phyloP scores from a whole-genome alignment of 306 rosid species.

The Carpinus viminea region DNA sequence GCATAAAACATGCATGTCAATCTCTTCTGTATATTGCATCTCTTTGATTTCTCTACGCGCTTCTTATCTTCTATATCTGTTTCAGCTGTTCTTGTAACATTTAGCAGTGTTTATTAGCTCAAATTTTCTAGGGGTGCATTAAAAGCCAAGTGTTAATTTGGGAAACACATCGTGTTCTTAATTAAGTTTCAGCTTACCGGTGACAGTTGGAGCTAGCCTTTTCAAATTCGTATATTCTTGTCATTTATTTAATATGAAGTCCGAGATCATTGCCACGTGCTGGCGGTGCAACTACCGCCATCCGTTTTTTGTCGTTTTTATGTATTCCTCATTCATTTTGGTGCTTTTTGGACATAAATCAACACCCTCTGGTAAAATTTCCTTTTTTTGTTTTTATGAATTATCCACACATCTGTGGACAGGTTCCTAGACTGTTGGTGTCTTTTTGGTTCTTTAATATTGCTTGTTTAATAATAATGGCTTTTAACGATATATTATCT shows the following conservation, averaged over 20 bases:
- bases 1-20: conserved; percentile 3
- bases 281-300: background rate
- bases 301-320: background rate
- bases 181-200: background rate
- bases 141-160: background rate
- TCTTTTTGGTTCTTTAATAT: background rate
- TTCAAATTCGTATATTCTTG: background rate
- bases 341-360: background rate
- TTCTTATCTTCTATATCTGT: background rate
- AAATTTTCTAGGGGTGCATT: conserved; percentile 1
- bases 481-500: conserved; percentile 17
- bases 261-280: background rate
- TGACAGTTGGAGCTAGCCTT: background rate
- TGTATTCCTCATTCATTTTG: background rate
- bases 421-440: background rate
- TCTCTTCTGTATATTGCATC: conserved; percentile 7
- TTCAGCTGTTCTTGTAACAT: conserved; percentile 1
- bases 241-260: background rate
- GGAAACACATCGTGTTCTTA: background rate
- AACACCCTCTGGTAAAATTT: background rate
- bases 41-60: background rate
- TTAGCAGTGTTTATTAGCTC: background rate
- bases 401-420: background rate
- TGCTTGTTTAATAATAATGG: conserved; percentile 3
- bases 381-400: background rate